Percentiles rank a stretch among this genome's conserved stretches.
These are phyloP conservation scores for Fomitopsis palustris DNA, from an alignment of 1,284 basidiomycete genomes.

Conservation along the genomic window DNA sequence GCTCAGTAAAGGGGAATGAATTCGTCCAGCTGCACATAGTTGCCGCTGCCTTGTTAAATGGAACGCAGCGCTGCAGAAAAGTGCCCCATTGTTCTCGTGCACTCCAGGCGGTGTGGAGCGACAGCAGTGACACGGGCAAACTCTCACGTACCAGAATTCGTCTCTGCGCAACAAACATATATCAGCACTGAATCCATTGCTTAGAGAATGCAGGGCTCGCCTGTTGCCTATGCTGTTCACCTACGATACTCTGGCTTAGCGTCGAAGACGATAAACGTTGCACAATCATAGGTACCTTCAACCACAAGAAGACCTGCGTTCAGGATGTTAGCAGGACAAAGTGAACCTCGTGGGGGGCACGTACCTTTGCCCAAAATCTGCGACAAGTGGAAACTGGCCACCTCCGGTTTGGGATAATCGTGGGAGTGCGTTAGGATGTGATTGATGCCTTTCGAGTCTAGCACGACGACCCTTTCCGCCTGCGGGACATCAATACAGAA, in stretches of 20 bases:
- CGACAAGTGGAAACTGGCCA: slow-evolving; percentile 17
- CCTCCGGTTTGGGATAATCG: slow-evolving; percentile 31
- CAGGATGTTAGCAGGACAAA: background rate
- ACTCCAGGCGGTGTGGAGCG: too few species aligned
- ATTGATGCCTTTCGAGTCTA: slow-evolving; percentile 33
- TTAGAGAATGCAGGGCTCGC: background rate
- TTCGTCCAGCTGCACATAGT: background rate
- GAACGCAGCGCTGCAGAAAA: background rate
- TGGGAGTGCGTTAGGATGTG: slow-evolving; percentile 33
- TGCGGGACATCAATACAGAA: slow-evolving; percentile 15
- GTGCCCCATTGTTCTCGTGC: too few species aligned
- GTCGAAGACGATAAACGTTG: background rate
- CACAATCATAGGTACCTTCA: background rate
- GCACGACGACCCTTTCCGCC: slow-evolving; percentile 39
- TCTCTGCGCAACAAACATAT: too few species aligned
- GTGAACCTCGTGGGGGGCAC: background rate
- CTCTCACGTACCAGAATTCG: too few species aligned
- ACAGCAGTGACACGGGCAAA: too few species aligned
- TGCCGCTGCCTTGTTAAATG: background rate
- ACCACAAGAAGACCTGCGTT: slow-evolving; percentile 1
- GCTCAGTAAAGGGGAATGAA: slow-evolving; percentile 16
- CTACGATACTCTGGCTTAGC: background rate
- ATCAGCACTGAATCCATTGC: too few species aligned
- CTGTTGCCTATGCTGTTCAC: slow-evolving; percentile 2
- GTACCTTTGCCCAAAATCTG: slow-evolving; percentile 28